Evolutionary conservation across 768 basidiomycete genomes (phyloP).

Genomic region (Russula brevipes): DNA sequence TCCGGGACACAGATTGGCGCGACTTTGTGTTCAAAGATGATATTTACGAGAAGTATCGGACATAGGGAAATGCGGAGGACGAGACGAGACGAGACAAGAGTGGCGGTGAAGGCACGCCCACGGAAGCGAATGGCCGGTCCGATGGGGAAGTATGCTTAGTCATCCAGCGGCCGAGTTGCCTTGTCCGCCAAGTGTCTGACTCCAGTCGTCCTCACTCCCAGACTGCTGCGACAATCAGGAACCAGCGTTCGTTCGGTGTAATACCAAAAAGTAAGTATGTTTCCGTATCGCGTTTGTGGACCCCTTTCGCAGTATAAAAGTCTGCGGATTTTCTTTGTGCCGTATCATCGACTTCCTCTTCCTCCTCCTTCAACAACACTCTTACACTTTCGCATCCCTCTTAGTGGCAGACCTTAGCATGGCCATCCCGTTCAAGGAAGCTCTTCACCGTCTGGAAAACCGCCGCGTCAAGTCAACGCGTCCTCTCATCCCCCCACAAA

Average conservation of each 20-base stretch:
- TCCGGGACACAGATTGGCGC: background rate
- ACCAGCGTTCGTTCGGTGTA: background rate
- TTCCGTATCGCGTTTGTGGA: background rate
- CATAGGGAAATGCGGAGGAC: background rate
- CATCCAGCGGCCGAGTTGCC: background rate
- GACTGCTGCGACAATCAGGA: background rate
- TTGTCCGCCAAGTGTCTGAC: background rate
- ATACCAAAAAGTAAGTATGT: background rate
- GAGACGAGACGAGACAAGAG: background rate
- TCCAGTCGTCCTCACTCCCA: background rate
- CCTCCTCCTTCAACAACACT: background rate
- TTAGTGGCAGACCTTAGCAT: constrained; percentile 50
- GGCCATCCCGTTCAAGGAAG: constrained; percentile 74
- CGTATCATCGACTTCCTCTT: background rate
- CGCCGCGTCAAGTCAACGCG: constrained; percentile 79
- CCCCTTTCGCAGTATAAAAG: constrained; percentile 12
- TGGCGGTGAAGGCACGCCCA: background rate
- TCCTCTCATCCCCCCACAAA: constrained; percentile 91
- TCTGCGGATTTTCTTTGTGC: constrained; percentile 12
- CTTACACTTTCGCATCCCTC: constrained; percentile 14
- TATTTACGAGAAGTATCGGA: constrained; percentile 6
- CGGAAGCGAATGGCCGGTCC: background rate
- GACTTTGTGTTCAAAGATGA: background rate
- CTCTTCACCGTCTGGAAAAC: constrained; percentile 78
- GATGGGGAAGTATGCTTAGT: constrained; percentile 5